Conservation (phyloP, 495 filamentous ascomycete genomes). For the Bombardia bombarda region DNA sequence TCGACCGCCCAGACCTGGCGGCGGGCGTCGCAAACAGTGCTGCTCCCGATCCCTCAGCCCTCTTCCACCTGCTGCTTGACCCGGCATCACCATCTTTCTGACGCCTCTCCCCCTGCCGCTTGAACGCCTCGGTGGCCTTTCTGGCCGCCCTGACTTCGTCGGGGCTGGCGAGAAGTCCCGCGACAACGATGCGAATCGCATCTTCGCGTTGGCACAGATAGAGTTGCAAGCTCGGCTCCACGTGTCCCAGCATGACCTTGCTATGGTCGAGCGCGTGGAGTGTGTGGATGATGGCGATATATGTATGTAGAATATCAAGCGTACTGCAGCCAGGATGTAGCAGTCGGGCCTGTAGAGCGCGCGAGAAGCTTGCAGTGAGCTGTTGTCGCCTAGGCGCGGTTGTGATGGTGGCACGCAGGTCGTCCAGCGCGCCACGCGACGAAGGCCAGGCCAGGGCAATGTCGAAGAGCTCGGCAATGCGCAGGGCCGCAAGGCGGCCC, state of each 20-base stretch:
- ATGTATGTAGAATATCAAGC: slow-evolving; percentile 77
- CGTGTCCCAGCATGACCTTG: slow-evolving; percentile 80
- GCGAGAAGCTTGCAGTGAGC: slow-evolving; percentile 65
- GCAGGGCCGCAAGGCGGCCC: slow-evolving; percentile 66
- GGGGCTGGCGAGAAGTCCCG: slow-evolving; percentile 69
- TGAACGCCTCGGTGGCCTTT: slow-evolving; percentile 30
- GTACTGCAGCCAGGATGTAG: slow-evolving; percentile 87
- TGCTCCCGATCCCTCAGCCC: background rate
- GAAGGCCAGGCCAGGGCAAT: slow-evolving; percentile 79
- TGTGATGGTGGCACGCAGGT: slow-evolving; percentile 50
- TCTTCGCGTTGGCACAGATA: slow-evolving; percentile 94
- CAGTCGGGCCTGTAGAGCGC: slow-evolving; percentile 59
- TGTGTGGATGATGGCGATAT: slow-evolving; percentile 85
- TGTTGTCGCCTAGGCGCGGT: slow-evolving; percentile 48
- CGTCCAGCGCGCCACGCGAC: slow-evolving; percentile 75
- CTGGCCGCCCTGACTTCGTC: slow-evolving; percentile 30
- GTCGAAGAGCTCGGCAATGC: slow-evolving; percentile 79
- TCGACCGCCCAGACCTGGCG: background rate
- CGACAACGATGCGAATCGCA: slow-evolving; percentile 78
- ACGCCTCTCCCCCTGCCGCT: slow-evolving; percentile 6
- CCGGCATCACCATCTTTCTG: background rate
- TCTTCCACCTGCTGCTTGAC: background rate
- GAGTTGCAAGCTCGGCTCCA: slow-evolving; percentile 71
- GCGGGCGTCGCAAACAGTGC: slow-evolving; percentile 10
- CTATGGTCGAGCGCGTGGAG: slow-evolving; percentile 87